Evolutionary conservation across 768 basidiomycete genomes (phyloP), one percentile per base, ranked within the genome.

Genomic region (Pleurotus tuoliensis): DNA sequence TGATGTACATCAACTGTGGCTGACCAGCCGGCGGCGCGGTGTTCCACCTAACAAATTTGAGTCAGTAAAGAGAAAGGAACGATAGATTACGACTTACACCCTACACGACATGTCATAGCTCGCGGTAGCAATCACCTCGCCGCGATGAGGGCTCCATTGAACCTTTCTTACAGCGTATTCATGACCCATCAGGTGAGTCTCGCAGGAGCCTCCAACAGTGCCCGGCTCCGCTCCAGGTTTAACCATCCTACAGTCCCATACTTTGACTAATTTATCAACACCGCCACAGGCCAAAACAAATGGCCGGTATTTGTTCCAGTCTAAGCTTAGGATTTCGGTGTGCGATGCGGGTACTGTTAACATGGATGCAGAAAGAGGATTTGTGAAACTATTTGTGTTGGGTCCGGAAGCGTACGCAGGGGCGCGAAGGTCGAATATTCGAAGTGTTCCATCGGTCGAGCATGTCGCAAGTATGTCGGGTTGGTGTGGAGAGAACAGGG

Each of bases 71-170:
- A 22, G 46, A 22, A 15, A 58, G 18, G 41, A 58, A 56, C 18
- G 41, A n/a, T 41, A 58, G 24, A 51, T 58, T 11, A 51, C 5
- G 27, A 80, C 87, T 67, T 76, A 97, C 89, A 95, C 79, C 68
- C 92, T 79, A 70, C 89, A 93, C 1, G 94, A 94, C 96, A 98
- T 98, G 67, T 98, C 96, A 71, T 98, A 95, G 64, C 89, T 87
- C 39, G 82, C 81, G 41, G 76, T 75, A 3, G 88, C 87, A 20
- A 92, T 73, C 12, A 90, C 64, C 58, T 90, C 87, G 3, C 84
- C 73, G 24, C 79, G 75, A 73, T 92, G 90, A 39, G 90, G 90
- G 66, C 87, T 87, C 93, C 94, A 96, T 60, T 92, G 89, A 3
- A 96, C 82, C 67, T 90, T 90, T 41, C 94, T 77, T 44, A 95